Evolutionary conservation across 306 rosid genomes (phyloP), one percentile per base, ranked within the genome.

Genomic region (Ochetophila trinervis): DNA sequence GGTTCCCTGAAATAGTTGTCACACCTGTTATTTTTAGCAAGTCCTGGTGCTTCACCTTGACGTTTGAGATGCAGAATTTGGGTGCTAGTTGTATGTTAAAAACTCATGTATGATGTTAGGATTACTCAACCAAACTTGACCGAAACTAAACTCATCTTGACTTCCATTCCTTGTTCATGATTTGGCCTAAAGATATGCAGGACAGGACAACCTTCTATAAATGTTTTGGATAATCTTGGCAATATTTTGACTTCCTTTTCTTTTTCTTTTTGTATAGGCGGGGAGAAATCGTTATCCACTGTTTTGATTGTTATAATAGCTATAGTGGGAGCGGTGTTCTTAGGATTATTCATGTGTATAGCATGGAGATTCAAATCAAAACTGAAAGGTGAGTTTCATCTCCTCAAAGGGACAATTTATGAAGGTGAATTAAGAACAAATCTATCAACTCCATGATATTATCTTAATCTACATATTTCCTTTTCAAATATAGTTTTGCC

Each of bases 331-430:
- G 78, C 78, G 50, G 53, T 74, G 75, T 76, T 67, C 42, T 53
- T 85, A 13, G 89, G 77, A 34, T 34, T 83, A 27, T 5, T 75
- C 53, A 37, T 61, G 22, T 83, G 73, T 72, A 64, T 85, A 17
- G 45, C 79, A 19, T 78, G 86, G 88, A 76, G 79, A 54, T 78
- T 75, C 81, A 82, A 67, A 73, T 71, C 60, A 59, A 86, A 82
- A 77, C 70, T 68, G 76, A 68, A 81, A 74, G 89, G 97, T 91
- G 70, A 76, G 68, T 58, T 55, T 6, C 32, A 42, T 16, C 54
- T 70, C 49, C 36, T 56, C 18, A 16, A 55, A 4, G 20, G 22
- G n/a, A 58, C 23, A 18, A 23, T 37, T 51, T 7, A 47, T 68
- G 18, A 45, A 16, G 53, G 20, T 57, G 61, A 73, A 53, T 42